Base-by-base conservation (phyloP, 2,329 filamentous ascomycete genomes). In the Lachnellula subtilissima region DNA sequence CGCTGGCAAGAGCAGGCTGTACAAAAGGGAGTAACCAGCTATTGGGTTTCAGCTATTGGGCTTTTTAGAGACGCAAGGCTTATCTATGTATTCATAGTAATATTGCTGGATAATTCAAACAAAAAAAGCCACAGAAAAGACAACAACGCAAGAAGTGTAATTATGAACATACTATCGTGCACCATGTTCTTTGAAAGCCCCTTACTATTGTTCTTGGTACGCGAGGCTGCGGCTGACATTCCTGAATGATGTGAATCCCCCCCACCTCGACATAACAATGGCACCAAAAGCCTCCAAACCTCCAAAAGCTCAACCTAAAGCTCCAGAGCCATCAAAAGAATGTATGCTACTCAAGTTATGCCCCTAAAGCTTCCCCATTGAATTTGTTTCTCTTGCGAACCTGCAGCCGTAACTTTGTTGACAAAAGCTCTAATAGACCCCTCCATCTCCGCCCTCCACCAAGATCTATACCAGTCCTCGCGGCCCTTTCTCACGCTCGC, bases 361-460 rank as follows among this genome's bases (percentile, higher is more conserved):
- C 22, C 5, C 36, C 14, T 14, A 32, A 11, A 39, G 37, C n/a
- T 47, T 35, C 22, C n/a, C 9, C 15, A 35, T 22, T 36, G 25
- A 8, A 28, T 28, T 28, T 28, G 25, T 28, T 28, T n/a, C 25
- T n/a, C 12, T 49, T 1, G 25, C 25, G 7, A 36, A 35, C 19
- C 17, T 25, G 12, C 35, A 40, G 22, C 6, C 22, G 14, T 3
- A 32, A 15, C 28, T 12, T 11, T 48, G 55, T 28, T 36, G 49
- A 40, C 14, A 39, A 39, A 39, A n/a, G 37, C 37, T 19, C 23
- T 28, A 48, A 35, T 39, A 66, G 62, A 62, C 60, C 58, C 59
- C 54, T 66, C 65, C 32, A 68, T 69, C 25, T 57, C 60, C n/a
- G 64, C 56, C 9, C 55, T 66, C 48, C 62, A 55, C 39, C 54